Evolutionary conservation across 1,284 basidiomycete genomes (phyloP).

Genomic region (Ustilago loliicola): DNA sequence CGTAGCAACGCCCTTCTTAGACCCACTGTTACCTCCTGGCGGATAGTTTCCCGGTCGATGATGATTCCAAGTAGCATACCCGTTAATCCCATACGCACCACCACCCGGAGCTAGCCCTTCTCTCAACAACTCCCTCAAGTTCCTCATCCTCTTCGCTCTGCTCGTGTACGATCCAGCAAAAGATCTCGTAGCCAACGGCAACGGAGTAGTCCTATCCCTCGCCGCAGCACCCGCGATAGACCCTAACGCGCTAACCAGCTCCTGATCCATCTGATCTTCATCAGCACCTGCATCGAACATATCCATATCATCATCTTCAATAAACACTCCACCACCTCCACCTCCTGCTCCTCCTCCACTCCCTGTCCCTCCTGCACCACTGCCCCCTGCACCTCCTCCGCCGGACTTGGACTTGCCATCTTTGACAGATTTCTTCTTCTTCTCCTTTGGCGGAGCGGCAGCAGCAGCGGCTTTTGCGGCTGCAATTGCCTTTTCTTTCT

Average conservation of each 20-base stretch:
- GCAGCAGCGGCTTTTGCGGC: slow-evolving; percentile 58
- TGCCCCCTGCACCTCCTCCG: slow-evolving; percentile 10
- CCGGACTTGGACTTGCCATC: slow-evolving; percentile 33
- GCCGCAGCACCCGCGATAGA: slow-evolving; percentile 53
- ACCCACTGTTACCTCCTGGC: neutral
- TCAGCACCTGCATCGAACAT: slow-evolving; percentile 59
- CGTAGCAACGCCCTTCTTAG: slow-evolving; percentile 33
- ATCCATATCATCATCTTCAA: slow-evolving; percentile 60
- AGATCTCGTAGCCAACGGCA: slow-evolving; percentile 59
- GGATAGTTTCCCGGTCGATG: slow-evolving; percentile 5
- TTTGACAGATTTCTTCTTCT: slow-evolving; percentile 60
- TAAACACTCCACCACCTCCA: slow-evolving; percentile 22
- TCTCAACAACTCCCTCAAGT: slow-evolving; percentile 55
- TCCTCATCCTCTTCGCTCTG: slow-evolving; percentile 58
- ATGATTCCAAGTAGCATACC: slow-evolving; percentile 44
- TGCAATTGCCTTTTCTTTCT: slow-evolving; percentile 72
- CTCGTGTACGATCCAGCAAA: slow-evolving; percentile 62
- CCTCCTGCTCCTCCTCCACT: neutral
- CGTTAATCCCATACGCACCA: slow-evolving; percentile 50
- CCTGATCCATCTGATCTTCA: slow-evolving; percentile 63
- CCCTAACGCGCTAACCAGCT: slow-evolving; percentile 47
- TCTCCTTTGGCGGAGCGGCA: slow-evolving; percentile 55
- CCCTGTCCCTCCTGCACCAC: slow-evolving; percentile 5
- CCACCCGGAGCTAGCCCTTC: slow-evolving; percentile 56
- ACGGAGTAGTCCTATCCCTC: slow-evolving; percentile 56